Evolutionary conservation across 129 eudicot genomes (phyloP), one percentile per base, ranked within the genome.

Genomic region (Flaveria robusta): DNA sequence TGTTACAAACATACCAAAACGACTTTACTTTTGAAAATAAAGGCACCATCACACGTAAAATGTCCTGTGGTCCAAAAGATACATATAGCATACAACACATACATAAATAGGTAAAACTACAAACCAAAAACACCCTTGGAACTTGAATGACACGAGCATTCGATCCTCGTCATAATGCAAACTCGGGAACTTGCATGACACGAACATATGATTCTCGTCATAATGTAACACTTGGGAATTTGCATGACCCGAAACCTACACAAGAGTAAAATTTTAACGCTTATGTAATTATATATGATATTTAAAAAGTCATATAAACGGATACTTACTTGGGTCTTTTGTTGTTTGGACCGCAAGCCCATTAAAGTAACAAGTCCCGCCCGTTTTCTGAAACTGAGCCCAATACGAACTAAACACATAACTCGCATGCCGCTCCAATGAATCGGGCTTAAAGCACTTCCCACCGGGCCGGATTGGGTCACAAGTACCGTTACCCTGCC

Each of bases 331-430:
- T 81, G 98, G 98, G 84, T 90, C 85, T 71, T 74, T 77, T 19
- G 85, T 69, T 4, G 93, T 81, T 62, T 78, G 66, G n/a, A 71
- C 74, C 3, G 96, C 96, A 62, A 90, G 84, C 41, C 96, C 93
- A 77, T 86, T 74, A 83, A 92, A 92, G 56, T 26, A 79, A 80
- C 98, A 92, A 66, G 94, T 84, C 19, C 82, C 98, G 4, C 98
- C 98, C 3, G 65, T 52, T 34, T 75, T 79, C 71, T 66, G 34
- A 24, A 90, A 76, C 86, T 90, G 93, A 9, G 94, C 81, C 92
- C 92, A 92, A 60, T 92, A 92, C 50, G 98, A 90, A 70, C 96
- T 88, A 77, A 92, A 92, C 37, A 96, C 98, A 42, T 83, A 92
- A 20, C 85, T 85, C 16, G 96, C 90, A 70, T 89, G 96, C 68